These are phyloP conservation scores for Carex kokanica DNA, from an alignment of 176 grass and related monocot genomes.

Conservation along the genomic window DNA sequence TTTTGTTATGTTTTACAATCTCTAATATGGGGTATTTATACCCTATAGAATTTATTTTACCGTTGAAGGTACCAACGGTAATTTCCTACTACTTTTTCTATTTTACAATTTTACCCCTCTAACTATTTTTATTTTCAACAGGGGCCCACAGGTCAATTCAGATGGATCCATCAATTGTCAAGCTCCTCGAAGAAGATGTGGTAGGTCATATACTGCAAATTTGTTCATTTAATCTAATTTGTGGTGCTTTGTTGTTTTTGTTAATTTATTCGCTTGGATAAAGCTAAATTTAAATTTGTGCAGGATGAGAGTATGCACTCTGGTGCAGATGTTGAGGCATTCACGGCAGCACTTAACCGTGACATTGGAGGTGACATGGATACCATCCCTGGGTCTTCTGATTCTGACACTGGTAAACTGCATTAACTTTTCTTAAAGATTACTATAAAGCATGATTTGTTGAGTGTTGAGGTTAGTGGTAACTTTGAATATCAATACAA, in stretches of 20 bases:
- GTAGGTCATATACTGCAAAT: conserved; percentile 29
- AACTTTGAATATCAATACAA: not conserved
- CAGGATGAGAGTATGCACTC: conserved; percentile 96
- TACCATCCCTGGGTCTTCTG: conserved; percentile 32
- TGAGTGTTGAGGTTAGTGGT: not conserved
- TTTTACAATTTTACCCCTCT: too few species aligned
- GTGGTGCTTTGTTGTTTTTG: not conserved
- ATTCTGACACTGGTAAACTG: conserved; percentile 44
- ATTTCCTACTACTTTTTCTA: too few species aligned
- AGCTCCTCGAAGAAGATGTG: conserved; percentile 92
- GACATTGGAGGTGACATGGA: conserved; percentile 64
- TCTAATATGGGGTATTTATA: too few species aligned
- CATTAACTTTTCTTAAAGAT: not conserved
- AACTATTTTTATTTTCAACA: too few species aligned
- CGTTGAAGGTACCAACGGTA: too few species aligned
- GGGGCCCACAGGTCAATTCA: not conserved
- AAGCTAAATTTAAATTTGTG: conserved; percentile 13
- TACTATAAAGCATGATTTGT: not conserved
- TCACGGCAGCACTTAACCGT: conserved; percentile 82
- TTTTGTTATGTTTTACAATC: too few species aligned
- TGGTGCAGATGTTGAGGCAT: conserved; percentile 87
- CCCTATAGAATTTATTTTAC: too few species aligned
- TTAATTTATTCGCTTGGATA: conserved; percentile 20
- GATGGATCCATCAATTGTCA: conserved; percentile 92
- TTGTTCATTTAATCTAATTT: conserved; percentile 5